These are phyloP conservation scores for Tephrocybe sp. DNA, from an alignment of 768 basidiomycete species.

Conservation along the genomic window DNA sequence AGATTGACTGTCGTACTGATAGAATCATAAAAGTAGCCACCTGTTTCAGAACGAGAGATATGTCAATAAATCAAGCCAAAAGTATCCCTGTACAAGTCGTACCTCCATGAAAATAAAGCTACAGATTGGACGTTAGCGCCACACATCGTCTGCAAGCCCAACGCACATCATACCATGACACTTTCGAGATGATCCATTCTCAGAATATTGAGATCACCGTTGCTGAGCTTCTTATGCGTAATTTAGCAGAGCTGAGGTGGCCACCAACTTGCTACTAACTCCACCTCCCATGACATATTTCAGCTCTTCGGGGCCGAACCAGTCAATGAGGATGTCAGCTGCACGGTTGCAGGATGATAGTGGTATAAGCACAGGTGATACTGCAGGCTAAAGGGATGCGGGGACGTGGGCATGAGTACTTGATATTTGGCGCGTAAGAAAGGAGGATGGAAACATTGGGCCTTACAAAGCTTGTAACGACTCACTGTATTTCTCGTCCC, in stretches of 20 bases:
- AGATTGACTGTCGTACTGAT: slow-evolving; percentile 41
- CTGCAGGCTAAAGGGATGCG: slow-evolving; percentile 64
- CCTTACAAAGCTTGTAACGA: slow-evolving; percentile 69
- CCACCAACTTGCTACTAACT: slow-evolving; percentile 85
- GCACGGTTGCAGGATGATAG: slow-evolving; percentile 55
- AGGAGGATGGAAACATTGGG: not conserved
- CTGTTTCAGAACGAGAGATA: slow-evolving; percentile 33
- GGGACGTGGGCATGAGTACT: slow-evolving; percentile 73
- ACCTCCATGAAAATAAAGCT: slow-evolving; percentile 73
- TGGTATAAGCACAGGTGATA: slow-evolving; percentile 58
- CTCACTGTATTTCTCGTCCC: slow-evolving; percentile 65
- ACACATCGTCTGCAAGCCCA: not conserved
- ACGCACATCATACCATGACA: slow-evolving; percentile 45
- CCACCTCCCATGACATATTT: slow-evolving; percentile 71
- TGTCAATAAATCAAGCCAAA: not conserved
- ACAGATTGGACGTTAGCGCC: slow-evolving; percentile 14
- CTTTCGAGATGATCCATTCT: slow-evolving; percentile 55
- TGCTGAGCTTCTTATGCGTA: slow-evolving; percentile 30
- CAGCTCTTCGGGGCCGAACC: slow-evolving; percentile 72
- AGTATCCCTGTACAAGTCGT: slow-evolving; percentile 2
- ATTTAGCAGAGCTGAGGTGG: too few relatives aligned
- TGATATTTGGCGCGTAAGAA: not conserved
- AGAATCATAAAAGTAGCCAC: slow-evolving; percentile 68
- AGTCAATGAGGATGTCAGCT: slow-evolving; percentile 67
- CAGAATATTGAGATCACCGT: slow-evolving; percentile 38